Evolutionary conservation across 805 yeast species (phyloP).

Genomic region (Tetrapisispora phaffii): DNA sequence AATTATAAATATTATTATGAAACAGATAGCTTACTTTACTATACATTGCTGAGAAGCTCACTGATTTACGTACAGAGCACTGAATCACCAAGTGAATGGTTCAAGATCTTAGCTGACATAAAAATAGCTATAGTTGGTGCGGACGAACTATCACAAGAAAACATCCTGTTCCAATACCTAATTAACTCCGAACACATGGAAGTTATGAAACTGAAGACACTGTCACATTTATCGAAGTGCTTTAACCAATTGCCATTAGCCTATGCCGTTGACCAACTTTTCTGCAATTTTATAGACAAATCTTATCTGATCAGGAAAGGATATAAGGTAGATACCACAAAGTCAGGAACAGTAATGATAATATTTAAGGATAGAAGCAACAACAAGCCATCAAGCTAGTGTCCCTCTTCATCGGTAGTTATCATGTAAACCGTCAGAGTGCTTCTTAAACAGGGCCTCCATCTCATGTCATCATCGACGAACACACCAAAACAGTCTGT

Average conservation of each 20-base stretch:
- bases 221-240: background rate
- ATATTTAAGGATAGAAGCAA: background rate
- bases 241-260: background rate
- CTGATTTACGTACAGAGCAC: conserved; percentile 3
- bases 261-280: background rate
- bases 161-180: conserved; percentile 8
- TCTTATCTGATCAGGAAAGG: background rate
- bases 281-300: background rate
- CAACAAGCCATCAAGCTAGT: too few relatives aligned
- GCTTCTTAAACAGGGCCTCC: too few relatives aligned
- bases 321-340: background rate
- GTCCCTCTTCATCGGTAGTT: too few relatives aligned
- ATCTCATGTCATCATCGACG: too few relatives aligned
- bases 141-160: background rate
- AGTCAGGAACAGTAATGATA: background rate
- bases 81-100: conserved; percentile 10
- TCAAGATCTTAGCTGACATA: conserved; percentile 4
- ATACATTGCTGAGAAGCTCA: background rate
- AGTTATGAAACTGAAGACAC: conserved; percentile 10
- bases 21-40: background rate
- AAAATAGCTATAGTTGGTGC: background rate
- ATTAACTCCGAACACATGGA: conserved; percentile 7
- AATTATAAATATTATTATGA: background rate
- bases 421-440: too few relatives aligned
- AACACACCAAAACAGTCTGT: too few relatives aligned